phyloP scores from a whole-genome alignment of 2,329 filamentous ascomycete genomes.

The Xylaria sp. region DNA sequence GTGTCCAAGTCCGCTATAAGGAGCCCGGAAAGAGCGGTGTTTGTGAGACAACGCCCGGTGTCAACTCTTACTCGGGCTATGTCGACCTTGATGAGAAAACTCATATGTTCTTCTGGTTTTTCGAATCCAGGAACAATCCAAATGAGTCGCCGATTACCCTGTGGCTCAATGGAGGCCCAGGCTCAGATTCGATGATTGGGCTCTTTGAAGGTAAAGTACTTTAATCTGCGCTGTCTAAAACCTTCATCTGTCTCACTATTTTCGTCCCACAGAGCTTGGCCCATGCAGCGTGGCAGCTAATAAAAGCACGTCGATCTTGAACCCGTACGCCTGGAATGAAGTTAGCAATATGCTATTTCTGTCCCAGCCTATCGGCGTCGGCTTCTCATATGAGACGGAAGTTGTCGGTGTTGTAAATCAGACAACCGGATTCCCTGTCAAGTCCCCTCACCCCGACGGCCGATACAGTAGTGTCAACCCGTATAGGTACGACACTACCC shows the following conservation, averaged over 20 bases:
- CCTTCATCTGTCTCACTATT: slow-evolving; percentile 11
- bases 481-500: slow-evolving; percentile 45
- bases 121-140: slow-evolving; percentile 56
- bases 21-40: slow-evolving; percentile 59
- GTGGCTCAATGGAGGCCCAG: slow-evolving; percentile 65
- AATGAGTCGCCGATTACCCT: slow-evolving; percentile 53
- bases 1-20: slow-evolving; percentile 60
- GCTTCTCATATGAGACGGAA: slow-evolving; percentile 46
- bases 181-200: slow-evolving; percentile 64
- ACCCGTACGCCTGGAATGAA: slow-evolving; percentile 42
- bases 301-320: slow-evolving; percentile 40
- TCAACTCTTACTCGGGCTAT: slow-evolving; percentile 57
- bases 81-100: slow-evolving; percentile 46
- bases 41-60: slow-evolving; percentile 63
- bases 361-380: slow-evolving; percentile 47
- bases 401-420: slow-evolving; percentile 45
- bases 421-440: slow-evolving; percentile 43
- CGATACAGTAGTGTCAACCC: slow-evolving; percentile 46
- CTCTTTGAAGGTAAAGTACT: slow-evolving; percentile 54
- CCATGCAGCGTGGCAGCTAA: slow-evolving; percentile 46
- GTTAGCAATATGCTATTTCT: slow-evolving; percentile 47
- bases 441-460: slow-evolving; percentile 45
- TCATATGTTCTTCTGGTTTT: slow-evolving; percentile 60
- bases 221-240: not conserved
- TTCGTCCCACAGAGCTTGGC: slow-evolving; percentile 42